Base-by-base conservation (phyloP, 106 monocot species). In the Dendrobium nobile region DNA sequence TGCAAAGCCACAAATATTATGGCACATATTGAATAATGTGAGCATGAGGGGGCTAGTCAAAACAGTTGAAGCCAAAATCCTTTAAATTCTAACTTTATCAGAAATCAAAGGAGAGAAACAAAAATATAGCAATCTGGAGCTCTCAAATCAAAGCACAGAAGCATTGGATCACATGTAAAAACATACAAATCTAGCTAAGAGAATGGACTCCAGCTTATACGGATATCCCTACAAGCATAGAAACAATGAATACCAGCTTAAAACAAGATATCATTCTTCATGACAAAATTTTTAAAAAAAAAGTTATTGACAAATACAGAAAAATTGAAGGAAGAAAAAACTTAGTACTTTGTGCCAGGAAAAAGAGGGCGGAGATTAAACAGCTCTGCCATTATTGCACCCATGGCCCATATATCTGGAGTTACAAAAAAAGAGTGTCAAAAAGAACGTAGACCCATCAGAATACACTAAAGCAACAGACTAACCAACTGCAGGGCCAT, bases 331-430 rank as follows among this genome's bases (percentile, higher is more conserved):
- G 47, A 76, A 26, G 27, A 48, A 76, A 13, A 76, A 76, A 48
- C 76, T 7, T 16, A 5, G n/a, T 87, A 99, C 99, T 88, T 95
- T 81, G 86, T 82, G 47, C 99, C 99, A 91, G 99, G 99, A 82
- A 99, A 99, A 86, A 99, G 99, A 82, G 99, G 99, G 11, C 82
- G 92, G 26, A 93, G 88, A n/a, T 90, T 91, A 74, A 99, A 88
- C 81, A 99, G 85, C 83, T 99, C 99, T 74, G 99, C 93, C 84
- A 99, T 93, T 61, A 99, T 99, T 42, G 95, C 99, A 51, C 99
- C 99, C 99, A 99, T 99, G 55, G 99, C 99, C 99, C 99, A 99
- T 87, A 91, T 90, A 85, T 99, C 99, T 99, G 80, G 11, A 86
- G 47, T 72, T 54, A 44, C 70, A 15, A 79, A 61, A 80, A 84